phyloP scores from a whole-genome alignment of 2,329 filamentous ascomycete species.

The Phialemoniopsis sp. region DNA sequence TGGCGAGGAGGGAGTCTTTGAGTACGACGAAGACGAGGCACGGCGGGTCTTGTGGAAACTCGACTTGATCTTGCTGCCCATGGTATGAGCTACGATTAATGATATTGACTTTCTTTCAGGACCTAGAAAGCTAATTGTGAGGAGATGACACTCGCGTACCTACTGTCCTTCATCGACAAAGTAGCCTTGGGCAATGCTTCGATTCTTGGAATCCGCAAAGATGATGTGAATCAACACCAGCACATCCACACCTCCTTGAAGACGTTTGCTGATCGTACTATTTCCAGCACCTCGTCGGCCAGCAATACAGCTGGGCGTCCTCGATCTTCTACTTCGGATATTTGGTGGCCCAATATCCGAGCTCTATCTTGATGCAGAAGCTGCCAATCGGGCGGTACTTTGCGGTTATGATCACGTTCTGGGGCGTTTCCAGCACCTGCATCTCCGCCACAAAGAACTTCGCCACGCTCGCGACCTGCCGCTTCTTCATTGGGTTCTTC shows the following conservation, averaged over 20 bases:
- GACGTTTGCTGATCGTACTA: too few species aligned
- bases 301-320: too few species aligned
- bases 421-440: background rate
- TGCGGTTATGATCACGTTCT: too few species aligned
- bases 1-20: constrained; percentile 2
- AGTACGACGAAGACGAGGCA: constrained; percentile 5
- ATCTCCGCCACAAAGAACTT: background rate
- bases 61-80: constrained; percentile 3
- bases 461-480: background rate
- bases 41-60: constrained; percentile 2
- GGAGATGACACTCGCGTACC: constrained; percentile 4
- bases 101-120: background rate
- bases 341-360: too few species aligned
- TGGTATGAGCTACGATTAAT: background rate
- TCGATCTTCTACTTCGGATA: too few species aligned
- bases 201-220: constrained; percentile 7
- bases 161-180: constrained; percentile 8
- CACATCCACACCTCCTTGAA: too few species aligned
- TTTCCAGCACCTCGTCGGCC: too few species aligned
- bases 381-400: too few species aligned
- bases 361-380: too few species aligned
- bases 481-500: constrained; percentile 8
- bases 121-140: background rate
- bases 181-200: constrained; percentile 6
- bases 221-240: constrained; percentile 1